Percentiles rank a stretch among this genome's conserved stretches.
Conservation (phyloP, 257 asterid species). For the Cynanchum wilfordii region DNA sequence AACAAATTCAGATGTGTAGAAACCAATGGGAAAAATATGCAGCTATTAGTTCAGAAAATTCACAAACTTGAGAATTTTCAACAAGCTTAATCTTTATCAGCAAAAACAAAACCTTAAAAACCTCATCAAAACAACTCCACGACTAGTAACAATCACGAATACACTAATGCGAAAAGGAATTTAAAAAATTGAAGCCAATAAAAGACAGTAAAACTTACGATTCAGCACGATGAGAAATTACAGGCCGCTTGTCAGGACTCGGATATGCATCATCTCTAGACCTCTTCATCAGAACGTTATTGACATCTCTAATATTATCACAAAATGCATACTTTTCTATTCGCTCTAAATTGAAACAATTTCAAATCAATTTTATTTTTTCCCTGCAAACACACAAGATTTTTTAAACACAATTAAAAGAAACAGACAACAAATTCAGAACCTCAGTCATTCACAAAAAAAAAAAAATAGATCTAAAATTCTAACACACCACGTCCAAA, state of each 20-base stretch:
- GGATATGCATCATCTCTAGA: slow-evolving; percentile 47
- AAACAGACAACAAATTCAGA: slow-evolving; percentile 19
- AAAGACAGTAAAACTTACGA: not conserved
- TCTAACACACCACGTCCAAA: slow-evolving; percentile 28
- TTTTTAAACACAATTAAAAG: slow-evolving; percentile 1
- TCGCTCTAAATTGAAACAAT: slow-evolving; percentile 36
- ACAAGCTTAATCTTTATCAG: not conserved
- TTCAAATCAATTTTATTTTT: slow-evolving; percentile 17
- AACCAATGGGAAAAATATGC: not conserved
- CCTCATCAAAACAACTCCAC: slow-evolving; percentile 1
- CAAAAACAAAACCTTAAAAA: not conserved
- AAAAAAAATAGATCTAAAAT: slow-evolving; percentile 43
- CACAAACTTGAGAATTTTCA: not conserved
- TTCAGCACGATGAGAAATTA: slow-evolving; percentile 38
- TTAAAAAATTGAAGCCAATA: not conserved
- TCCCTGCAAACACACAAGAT: slow-evolving; percentile 23
- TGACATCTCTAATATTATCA: slow-evolving; percentile 17
- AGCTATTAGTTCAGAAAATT: not conserved
- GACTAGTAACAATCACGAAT: not conserved
- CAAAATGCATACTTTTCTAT: slow-evolving; percentile 31
- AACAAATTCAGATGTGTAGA: not conserved
- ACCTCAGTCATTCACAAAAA: slow-evolving; percentile 25
- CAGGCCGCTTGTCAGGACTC: slow-evolving; percentile 56
- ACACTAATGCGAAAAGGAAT: not conserved
- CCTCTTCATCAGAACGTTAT: slow-evolving; percentile 58